Percentiles rank a stretch among this genome's conserved stretches.
phyloP scores from a whole-genome alignment of 73 alveolate species.

The Paramecium sonneborni region DNA sequence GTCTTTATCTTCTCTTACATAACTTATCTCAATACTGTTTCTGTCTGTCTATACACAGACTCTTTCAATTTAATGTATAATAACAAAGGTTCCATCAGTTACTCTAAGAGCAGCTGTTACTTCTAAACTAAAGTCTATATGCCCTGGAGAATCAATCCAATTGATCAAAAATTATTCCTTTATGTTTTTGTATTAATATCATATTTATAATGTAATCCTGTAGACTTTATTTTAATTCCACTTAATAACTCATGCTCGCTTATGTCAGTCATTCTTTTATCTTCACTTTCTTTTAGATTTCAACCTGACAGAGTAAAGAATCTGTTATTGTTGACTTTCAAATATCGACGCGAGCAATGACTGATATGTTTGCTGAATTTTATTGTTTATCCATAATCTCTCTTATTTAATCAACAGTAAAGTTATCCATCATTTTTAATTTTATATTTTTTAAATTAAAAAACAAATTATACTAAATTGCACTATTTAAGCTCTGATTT shows the following conservation, averaged over 20 bases:
- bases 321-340: no score
- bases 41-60: constrained; percentile 90
- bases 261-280: no score
- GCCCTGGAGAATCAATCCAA: constrained; percentile 97
- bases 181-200: constrained; percentile 49
- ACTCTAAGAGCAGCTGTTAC: constrained; percentile 94
- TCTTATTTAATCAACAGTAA: no score
- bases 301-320: no score
- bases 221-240: constrained; percentile 91
- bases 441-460: no score
- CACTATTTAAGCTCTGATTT: no score
- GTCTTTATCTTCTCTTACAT: constrained; percentile 87
- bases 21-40: constrained; percentile 93
- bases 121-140: constrained; percentile 93
- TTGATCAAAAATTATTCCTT: constrained; percentile 74
- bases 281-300: no score
- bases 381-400: no score
- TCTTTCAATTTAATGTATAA: constrained; percentile 92
- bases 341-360: no score
- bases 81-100: constrained; percentile 96
- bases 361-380: no score
- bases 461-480: no score
- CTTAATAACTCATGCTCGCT: constrained; percentile 82
- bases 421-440: no score
- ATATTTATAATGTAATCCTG: constrained; percentile 72